A percentile compares a stretch with the other conserved stretches of the same genome.
Conservation (phyloP, 441 rosid species). For the Eruca vesicaria region DNA sequence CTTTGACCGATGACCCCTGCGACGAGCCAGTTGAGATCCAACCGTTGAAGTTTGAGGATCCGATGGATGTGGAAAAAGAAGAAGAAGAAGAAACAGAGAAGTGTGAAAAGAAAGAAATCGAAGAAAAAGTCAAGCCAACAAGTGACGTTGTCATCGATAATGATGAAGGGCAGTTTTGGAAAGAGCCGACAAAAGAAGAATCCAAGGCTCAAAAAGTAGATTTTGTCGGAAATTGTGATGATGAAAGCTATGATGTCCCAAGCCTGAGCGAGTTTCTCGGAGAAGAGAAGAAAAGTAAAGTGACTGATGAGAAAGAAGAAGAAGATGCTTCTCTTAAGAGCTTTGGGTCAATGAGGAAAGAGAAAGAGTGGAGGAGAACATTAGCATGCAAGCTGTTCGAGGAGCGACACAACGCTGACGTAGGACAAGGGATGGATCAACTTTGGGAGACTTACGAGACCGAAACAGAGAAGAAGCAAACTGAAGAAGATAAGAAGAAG, state of each 20-base stretch:
- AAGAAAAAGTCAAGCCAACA: conserved; percentile 39
- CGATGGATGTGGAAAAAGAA: conserved; percentile 3
- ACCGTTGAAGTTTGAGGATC: conserved; percentile 18
- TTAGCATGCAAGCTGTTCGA: conserved; percentile 88
- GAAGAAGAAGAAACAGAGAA: conserved; percentile 34
- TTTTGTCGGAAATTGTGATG: conserved; percentile 29
- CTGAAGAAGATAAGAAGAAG: conserved; percentile 42
- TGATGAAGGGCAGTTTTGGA: conserved; percentile 14
- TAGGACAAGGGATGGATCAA: conserved; percentile 83
- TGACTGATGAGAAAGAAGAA: not conserved
- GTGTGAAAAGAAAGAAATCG: conserved; percentile 40
- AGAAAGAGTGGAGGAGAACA: conserved; percentile 93
- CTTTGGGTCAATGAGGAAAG: conserved; percentile 78
- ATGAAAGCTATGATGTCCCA: conserved; percentile 33
- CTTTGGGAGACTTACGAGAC: conserved; percentile 92
- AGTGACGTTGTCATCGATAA: conserved; percentile 22
- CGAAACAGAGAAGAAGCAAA: conserved; percentile 37
- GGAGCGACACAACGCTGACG: conserved; percentile 69
- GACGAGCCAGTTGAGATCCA: conserved; percentile 14
- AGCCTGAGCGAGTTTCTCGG: conserved; percentile 30
- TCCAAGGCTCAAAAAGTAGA: conserved; percentile 47
- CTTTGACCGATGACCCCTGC: not conserved
- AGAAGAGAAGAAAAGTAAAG: conserved; percentile 27
- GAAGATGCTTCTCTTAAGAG: conserved; percentile 42
- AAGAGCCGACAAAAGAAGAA: conserved; percentile 42